Evolutionary conservation across 169 alveolate species (phyloP), one percentile per base, ranked within the genome.

Genomic region (Cryptosporidium canis): DNA sequence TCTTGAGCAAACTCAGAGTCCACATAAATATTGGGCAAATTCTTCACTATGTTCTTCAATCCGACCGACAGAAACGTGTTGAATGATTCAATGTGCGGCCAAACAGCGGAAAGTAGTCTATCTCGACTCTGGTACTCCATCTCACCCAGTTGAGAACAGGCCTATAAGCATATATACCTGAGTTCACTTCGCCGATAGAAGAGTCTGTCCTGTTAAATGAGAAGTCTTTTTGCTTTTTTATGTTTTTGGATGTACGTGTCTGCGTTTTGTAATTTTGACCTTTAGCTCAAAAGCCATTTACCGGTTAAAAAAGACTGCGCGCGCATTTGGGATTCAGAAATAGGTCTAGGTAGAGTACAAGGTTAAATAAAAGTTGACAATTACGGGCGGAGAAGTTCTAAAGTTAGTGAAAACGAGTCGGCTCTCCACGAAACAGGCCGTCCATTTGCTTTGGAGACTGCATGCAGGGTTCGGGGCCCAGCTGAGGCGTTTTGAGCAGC

Each of bases 1-100:
- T 77, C 87, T 41, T 58, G 70, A 37, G 41, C 56, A 55, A 58
- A 77, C 18, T 64, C 87, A 6, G 87, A 77, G 55, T 77, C 71
- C 11, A 77, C 47, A 31, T 77, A 77, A 24, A 77, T 58, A n/a
- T 55, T 58, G 24, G 87, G 87, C 27, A 77, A 43, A 58, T 77
- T 77, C 61, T 58, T 77, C 27, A 77, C 87, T 24, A 77, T 77
- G 39, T 77, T 77, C 24, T 41, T 77, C 16, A 77, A 7, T 14
- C 87, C 87, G 24, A 37, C n/a, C 8, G 72, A 77, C 12, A 77
- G 27, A 41, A 77, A 77, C 31, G 65, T 44, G 41, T 77, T 77
- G 66, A 77, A 77, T 24, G 87, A 77, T 44, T 77, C 87, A 27
- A 77, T 77, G 55, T 77, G 87, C 24, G 87, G 87, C 87, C 87